Base-by-base conservation (phyloP, 306 rosid genomes). In the Cicer pinnatifidum region DNA sequence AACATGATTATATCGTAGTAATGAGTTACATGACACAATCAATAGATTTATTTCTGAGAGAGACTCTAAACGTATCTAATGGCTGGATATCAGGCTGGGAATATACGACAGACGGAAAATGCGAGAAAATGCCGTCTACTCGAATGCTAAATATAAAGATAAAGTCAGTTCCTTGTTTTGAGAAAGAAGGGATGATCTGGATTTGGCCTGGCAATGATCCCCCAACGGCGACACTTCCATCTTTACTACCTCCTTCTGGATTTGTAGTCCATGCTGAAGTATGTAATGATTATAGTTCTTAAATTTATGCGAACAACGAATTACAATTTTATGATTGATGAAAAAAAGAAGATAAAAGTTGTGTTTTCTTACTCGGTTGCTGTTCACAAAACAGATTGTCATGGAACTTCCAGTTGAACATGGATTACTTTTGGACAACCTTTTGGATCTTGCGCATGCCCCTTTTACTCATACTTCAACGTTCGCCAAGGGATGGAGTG, bases 391-490 rank as follows among this genome's bases (percentile, higher is more conserved):
- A 67, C 90, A 91, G 96, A 89, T 91, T 48, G 87, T 94, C 71
- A 91, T 91, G 84, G 96, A 94, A 43, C 94, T 94, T 82, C 97
- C 97, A 3, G 83, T 91, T 11, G 96, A 94, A 80, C 97, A 95
- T 80, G 99, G 99, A 6, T 78, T 95, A 79, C 97, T 95, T 77
- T 84, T 95, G 63, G 99, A 95, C 82, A 95, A 92, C 79, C 99
- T 95, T 75, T 83, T 95, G 84, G 99, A 95, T 89, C 99, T 95
- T 77, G 97, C 97, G 3, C 99, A 95, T 72, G 99, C 99, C 54
- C 97, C 99, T 40, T 95, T 95, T 78, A 95, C 99, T 69, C 99
- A 95, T 78, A 95, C 99, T 17, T 95, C 99, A 62, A 95, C 99
- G 40, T 95, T 95, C 8, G 99, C 99, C 9, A 91, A 95, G 81